Conservation (phyloP, 2,329 filamentous ascomycete genomes). For the Aureobasidium sp. region DNA sequence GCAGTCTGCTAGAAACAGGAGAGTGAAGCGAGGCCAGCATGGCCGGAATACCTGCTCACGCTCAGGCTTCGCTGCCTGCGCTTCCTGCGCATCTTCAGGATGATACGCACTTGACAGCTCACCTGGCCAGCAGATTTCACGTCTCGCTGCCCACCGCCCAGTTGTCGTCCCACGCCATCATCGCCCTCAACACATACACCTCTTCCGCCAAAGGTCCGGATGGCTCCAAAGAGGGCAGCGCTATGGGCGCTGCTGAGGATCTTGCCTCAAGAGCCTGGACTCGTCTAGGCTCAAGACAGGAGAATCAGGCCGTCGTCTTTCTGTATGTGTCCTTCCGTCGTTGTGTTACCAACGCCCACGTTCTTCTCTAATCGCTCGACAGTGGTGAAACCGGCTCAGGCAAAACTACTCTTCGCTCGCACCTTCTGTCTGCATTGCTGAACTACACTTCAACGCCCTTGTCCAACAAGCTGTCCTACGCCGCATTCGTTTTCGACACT, state of each 20-base stretch:
- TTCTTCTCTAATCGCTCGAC: slow-evolving; percentile 19
- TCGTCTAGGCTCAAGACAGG: slow-evolving; percentile 75
- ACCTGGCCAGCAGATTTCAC: slow-evolving; percentile 85
- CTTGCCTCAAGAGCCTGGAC: slow-evolving; percentile 80
- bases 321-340: slow-evolving; percentile 54
- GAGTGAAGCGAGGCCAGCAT: slow-evolving; percentile 21
- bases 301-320: slow-evolving; percentile 90
- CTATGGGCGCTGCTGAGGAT: slow-evolving; percentile 86
- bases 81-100: slow-evolving; percentile 77
- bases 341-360: slow-evolving; percentile 10
- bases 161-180: slow-evolving; percentile 83
- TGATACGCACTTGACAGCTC: slow-evolving; percentile 71
- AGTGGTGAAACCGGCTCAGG: slow-evolving; percentile 94
- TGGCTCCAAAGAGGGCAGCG: slow-evolving; percentile 86
- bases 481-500: slow-evolving; percentile 91
- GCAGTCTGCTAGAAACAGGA: slow-evolving; percentile 46
- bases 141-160: slow-evolving; percentile 79
- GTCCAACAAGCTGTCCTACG: slow-evolving; percentile 86
- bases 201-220: slow-evolving; percentile 81
- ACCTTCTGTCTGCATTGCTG: slow-evolving; percentile 77
- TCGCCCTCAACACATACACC: slow-evolving; percentile 91
- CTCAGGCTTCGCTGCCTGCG: slow-evolving; percentile 78
- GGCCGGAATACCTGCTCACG: slow-evolving; percentile 51
- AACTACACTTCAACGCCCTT: slow-evolving; percentile 87
- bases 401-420: slow-evolving; percentile 89